These are phyloP conservation scores for Triticum timopheevii DNA, from an alignment of 176 grass and related monocot species.

Conservation along the genomic window DNA sequence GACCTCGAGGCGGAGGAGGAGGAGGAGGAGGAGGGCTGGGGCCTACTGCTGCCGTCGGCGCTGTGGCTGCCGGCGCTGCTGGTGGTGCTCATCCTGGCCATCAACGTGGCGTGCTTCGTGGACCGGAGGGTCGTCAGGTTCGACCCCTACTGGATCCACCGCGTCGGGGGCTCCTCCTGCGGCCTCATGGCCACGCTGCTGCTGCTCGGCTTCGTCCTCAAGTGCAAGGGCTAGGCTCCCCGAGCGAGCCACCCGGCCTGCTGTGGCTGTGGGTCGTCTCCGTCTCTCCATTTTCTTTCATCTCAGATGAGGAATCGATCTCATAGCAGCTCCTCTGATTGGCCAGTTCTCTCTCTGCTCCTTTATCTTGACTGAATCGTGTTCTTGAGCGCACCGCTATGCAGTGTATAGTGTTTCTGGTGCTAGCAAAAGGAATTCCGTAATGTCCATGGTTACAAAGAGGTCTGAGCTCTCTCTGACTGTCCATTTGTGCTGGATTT, in stretches of 20 bases:
- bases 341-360: not conserved
- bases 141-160: constrained; percentile 97
- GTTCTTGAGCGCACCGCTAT: not conserved
- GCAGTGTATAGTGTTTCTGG: not conserved
- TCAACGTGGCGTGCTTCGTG: constrained; percentile 83
- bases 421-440: not conserved
- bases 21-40: constrained; percentile 38
- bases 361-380: not conserved
- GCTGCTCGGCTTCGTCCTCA: constrained; percentile 91
- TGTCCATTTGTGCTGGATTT: not conserved
- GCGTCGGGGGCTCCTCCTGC: constrained; percentile 77
- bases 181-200: constrained; percentile 79
- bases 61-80: constrained; percentile 76
- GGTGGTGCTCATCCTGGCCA: constrained; percentile 56
- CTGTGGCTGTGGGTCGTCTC: not conserved
- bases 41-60: constrained; percentile 22
- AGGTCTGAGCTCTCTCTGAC: not conserved
- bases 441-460: not conserved
- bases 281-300: not conserved
- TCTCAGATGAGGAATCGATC: not conserved
- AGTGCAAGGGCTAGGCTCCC: constrained; percentile 53
- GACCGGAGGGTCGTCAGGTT: constrained; percentile 71
- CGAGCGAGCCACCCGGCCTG: not conserved
- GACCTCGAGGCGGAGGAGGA: constrained; percentile 35
- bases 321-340: not conserved